Evolutionary conservation across 192 early-diverging fungal species (phyloP).

Genomic region (Coemansia sp.): DNA sequence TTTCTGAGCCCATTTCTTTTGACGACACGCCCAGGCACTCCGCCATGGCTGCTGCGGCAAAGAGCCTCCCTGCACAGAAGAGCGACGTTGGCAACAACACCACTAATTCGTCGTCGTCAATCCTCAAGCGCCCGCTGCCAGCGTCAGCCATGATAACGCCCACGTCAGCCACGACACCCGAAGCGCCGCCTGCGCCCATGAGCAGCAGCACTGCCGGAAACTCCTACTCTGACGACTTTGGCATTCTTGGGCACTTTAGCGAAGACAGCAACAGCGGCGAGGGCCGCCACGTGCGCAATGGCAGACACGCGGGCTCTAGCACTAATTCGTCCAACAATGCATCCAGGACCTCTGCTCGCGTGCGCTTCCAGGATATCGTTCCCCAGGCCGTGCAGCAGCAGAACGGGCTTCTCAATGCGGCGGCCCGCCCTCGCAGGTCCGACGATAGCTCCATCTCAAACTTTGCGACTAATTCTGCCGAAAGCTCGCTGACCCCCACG

Average conservation of each 20-base stretch:
- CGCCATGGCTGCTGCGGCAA: slow-evolving; percentile 3
- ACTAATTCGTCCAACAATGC: slow-evolving; percentile 5
- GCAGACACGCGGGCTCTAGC: background rate
- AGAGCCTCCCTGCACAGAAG: slow-evolving; percentile 21
- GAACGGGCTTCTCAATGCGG: too few relatives aligned
- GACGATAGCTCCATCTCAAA: too few relatives aligned
- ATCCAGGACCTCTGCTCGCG: too few relatives aligned
- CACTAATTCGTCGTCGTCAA: background rate
- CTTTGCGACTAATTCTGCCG: too few relatives aligned
- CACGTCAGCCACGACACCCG: background rate
- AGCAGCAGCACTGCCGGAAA: slow-evolving; percentile 11
- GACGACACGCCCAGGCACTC: slow-evolving; percentile 11
- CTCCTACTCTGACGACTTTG: slow-evolving; percentile 28
- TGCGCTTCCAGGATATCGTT: slow-evolving; percentile 21
- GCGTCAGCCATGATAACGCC: background rate
- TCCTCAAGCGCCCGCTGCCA: slow-evolving; percentile 13
- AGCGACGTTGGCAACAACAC: background rate
- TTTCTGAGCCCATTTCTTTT: slow-evolving; percentile 30
- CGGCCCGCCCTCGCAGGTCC: too few relatives aligned
- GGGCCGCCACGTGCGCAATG: background rate
- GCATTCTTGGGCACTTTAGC: slow-evolving; percentile 39
- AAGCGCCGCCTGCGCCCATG: background rate
- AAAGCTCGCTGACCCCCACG: slow-evolving; percentile 49
- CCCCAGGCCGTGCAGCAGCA: too few relatives aligned
- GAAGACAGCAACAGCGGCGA: slow-evolving; percentile 8